Evolutionary conservation across 208 protist species (phyloP).

Genomic region (Wallacemonas sp.): DNA sequence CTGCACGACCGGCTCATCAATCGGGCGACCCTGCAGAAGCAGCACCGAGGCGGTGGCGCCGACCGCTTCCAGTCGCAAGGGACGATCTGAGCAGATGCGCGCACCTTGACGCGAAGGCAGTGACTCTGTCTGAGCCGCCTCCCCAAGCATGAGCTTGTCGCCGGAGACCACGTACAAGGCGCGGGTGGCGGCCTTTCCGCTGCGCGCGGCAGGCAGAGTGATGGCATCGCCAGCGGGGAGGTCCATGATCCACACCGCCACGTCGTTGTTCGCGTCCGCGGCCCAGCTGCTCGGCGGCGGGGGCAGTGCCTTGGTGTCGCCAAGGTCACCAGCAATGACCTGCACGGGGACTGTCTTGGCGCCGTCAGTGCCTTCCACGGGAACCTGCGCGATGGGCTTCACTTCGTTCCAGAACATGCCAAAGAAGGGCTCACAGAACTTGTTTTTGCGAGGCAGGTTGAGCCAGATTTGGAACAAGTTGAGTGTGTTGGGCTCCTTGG

Average conservation of each 20-base stretch:
- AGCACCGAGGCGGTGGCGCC: slow-evolving; percentile 31
- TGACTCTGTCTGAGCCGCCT: not conserved
- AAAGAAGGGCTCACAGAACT: slow-evolving; percentile 77
- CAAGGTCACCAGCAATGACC: slow-evolving; percentile 25
- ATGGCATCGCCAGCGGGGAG: slow-evolving; percentile 27
- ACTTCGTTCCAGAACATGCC: slow-evolving; percentile 56
- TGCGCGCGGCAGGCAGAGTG: slow-evolving; percentile 24
- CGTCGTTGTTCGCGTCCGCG: slow-evolving; percentile 23
- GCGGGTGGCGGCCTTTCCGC: slow-evolving; percentile 22
- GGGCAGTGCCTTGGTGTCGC: slow-evolving; percentile 41
- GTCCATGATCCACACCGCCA: slow-evolving; percentile 43
- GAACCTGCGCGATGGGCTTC: slow-evolving; percentile 25
- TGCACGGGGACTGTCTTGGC: slow-evolving; percentile 12
- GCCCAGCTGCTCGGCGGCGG: slow-evolving; percentile 67
- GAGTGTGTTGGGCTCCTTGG: slow-evolving; percentile 31
- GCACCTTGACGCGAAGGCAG: slow-evolving; percentile 22
- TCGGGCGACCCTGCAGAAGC: slow-evolving; percentile 52
- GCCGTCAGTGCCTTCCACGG: not conserved
- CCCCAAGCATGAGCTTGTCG: slow-evolving; percentile 9
- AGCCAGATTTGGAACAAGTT: slow-evolving; percentile 87
- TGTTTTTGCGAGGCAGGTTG: slow-evolving; percentile 78
- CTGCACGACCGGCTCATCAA: slow-evolving; percentile 87
- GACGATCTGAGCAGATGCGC: slow-evolving; percentile 15
- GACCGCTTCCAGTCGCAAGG: slow-evolving; percentile 22
- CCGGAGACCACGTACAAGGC: slow-evolving; percentile 45